A percentile compares a stretch with the other conserved stretches of the same genome.
These are phyloP conservation scores for Phytophthora gonapodyides DNA, from an alignment of 352 stramenopile species.

Conservation along the genomic window DNA sequence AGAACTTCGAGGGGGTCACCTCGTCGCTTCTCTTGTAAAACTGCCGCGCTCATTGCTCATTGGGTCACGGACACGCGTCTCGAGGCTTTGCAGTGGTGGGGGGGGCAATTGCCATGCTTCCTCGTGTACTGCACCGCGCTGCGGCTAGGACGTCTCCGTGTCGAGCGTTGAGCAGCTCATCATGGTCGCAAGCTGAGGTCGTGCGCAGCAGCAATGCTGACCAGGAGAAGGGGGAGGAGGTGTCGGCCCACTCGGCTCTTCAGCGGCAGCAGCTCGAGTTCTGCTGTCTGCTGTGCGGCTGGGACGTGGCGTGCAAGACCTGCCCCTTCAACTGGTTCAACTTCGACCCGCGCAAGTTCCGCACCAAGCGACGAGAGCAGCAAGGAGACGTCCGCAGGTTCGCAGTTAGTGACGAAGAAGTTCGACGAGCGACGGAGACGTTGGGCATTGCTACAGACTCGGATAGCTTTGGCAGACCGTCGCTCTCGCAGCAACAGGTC, in stretches of 20 bases:
- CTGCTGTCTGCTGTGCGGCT: conserved; percentile 71
- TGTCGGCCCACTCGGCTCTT: conserved; percentile 41
- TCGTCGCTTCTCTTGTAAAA: too few species aligned
- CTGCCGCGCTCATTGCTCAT: neutral
- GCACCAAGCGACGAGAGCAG: conserved; percentile 12
- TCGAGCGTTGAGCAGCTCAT: conserved; percentile 4
- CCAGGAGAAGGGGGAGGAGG: neutral
- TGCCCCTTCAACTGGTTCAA: conserved; percentile 74
- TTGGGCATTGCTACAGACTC: conserved; percentile 25
- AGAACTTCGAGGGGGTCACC: too few species aligned
- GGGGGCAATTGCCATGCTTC: conserved; percentile 12
- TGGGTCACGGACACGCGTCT: conserved; percentile 5
- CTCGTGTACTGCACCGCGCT: conserved; percentile 4
- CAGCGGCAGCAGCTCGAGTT: conserved; percentile 65
- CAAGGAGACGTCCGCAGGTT: conserved; percentile 9
- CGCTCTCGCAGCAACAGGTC: conserved; percentile 32
- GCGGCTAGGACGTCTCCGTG: neutral
- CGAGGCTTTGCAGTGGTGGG: neutral
- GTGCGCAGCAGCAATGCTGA: conserved; percentile 5
- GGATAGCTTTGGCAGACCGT: neutral
- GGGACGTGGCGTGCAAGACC: conserved; percentile 59
- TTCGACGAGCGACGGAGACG: conserved; percentile 29
- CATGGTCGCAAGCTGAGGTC: neutral
- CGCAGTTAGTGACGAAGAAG: conserved; percentile 13
- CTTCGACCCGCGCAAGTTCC: conserved; percentile 58